These are phyloP conservation scores for Eudorina sp. DNA, from an alignment of 139 green algal genomes.

Conservation along the genomic window DNA sequence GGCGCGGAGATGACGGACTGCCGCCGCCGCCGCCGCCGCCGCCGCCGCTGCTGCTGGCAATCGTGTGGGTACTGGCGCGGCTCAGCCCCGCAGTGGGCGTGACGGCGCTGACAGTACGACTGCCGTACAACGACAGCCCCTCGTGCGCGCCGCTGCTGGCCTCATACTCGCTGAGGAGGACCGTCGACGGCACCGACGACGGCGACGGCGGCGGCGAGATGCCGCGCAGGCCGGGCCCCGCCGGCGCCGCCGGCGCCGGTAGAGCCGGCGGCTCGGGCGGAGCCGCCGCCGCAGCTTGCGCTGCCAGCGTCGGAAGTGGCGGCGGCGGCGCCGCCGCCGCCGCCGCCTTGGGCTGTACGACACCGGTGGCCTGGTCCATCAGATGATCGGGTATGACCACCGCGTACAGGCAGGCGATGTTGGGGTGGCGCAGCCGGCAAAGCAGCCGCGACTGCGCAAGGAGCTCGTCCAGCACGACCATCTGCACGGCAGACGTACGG, in stretches of 20 bases:
- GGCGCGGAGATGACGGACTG: too few relatives aligned
- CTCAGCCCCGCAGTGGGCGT: not conserved
- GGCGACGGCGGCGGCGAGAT: not conserved
- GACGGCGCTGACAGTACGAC: slow-evolving; percentile 23
- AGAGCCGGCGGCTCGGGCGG: too few relatives aligned
- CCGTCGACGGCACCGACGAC: slow-evolving; percentile 19
- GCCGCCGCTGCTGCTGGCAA: not conserved
- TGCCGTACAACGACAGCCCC: slow-evolving; percentile 4
- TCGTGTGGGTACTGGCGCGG: not conserved
- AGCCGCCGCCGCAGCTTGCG: not conserved
- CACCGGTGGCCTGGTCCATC: not conserved
- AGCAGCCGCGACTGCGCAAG: slow-evolving; percentile 33
- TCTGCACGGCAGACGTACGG: too few relatives aligned
- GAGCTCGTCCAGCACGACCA: slow-evolving; percentile 46
- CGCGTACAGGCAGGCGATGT: slow-evolving; percentile 74
- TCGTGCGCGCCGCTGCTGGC: slow-evolving; percentile 20
- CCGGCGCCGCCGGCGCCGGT: not conserved
- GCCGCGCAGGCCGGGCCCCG: not conserved
- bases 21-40: not conserved
- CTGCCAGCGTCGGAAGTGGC: too few relatives aligned
- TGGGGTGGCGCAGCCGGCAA: slow-evolving; percentile 61
- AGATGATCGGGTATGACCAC: slow-evolving; percentile 49
- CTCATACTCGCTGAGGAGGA: slow-evolving; percentile 27
- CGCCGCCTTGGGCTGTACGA: not conserved
- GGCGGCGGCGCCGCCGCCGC: not conserved